Conservation (phyloP, 2,329 filamentous ascomycete species). For the Meredithiella fracta region DNA sequence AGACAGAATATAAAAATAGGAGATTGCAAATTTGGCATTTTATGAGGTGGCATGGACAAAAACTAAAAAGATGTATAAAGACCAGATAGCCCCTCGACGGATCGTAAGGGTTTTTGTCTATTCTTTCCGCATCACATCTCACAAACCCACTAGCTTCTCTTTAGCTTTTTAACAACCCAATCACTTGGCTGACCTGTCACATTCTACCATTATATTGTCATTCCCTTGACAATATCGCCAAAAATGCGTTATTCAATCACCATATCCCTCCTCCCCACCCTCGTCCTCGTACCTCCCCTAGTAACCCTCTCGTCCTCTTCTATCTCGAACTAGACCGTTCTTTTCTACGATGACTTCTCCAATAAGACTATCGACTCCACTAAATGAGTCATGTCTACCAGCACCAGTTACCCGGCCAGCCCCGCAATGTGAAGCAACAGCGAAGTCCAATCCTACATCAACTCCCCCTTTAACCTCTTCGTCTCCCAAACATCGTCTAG, state of each 20-base stretch:
- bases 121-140: neutral
- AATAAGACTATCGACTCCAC: neutral
- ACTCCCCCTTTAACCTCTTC: conserved; percentile 24
- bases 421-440: conserved; percentile 32
- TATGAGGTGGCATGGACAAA: too few relatives aligned
- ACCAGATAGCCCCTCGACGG: neutral
- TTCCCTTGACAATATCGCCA: neutral
- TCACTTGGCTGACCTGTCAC: neutral
- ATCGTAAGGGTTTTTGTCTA: neutral
- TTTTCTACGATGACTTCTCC: conserved; percentile 21
- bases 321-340: conserved; percentile 8
- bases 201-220: neutral
- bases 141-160: neutral
- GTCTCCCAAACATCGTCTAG: conserved; percentile 17
- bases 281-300: neutral
- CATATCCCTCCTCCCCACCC: neutral
- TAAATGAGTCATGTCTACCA: conserved; percentile 19
- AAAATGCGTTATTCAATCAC: neutral
- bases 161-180: too few relatives aligned
- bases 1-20: too few relatives aligned
- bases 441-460: conserved; percentile 32
- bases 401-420: conserved; percentile 31
- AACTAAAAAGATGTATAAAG: neutral
- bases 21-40: too few relatives aligned
- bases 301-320: neutral